Evolutionary conservation across 495 filamentous ascomycete species (phyloP), one percentile per base, ranked within the genome.

Genomic region (Amorphotheca resinae): DNA sequence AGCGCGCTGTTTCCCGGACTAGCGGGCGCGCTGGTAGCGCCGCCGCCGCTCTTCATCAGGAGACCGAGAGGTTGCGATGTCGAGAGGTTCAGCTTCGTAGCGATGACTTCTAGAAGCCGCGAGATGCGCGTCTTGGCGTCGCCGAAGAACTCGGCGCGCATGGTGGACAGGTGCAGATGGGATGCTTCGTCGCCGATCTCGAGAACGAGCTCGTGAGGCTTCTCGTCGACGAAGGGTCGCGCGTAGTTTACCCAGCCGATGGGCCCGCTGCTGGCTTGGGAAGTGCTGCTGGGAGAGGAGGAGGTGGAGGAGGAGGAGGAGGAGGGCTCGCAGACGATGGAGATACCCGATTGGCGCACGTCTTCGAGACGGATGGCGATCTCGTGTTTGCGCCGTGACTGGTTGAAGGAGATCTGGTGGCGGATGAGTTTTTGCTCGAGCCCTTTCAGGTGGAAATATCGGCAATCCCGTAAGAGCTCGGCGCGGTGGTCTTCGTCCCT

Each of bases 381-480:
- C 62, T 98, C 91, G 0, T 77, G 68, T 14, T 69, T 65, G 8
- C 68, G 62, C 2, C 77, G 71, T 18, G 71, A 61, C 22, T 80
- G 73, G 48, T 95, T 95, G 63, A 75, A 86, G 36, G 70, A 74
- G 38, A 93, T 83, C 22, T 74, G 59, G 54, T 88, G 81, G 0
- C 82, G 74, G 31, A 95, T 86, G 9, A 98, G 64, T 42, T 76
- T 77, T 60, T 98, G 89, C 60, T 95, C 91, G 0, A 95, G 59
- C 0, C 87, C 87, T 50, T 87, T 87, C 40, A 98, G 78, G 55
- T 93, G 83, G 59, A 87, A 95, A 51, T 95, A 98, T 30, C 82
- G 79, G 57, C 84, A 93, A 59, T 98, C 89, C 14, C 83, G 71
- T 0, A 98, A 66, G 1, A 98, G 71, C 42, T 82, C 75, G 6